A percentile compares a stretch with the other conserved stretches of the same genome.
phyloP scores from a whole-genome alignment of 2,329 filamentous ascomycete species.

The Fusarium acutatum region DNA sequence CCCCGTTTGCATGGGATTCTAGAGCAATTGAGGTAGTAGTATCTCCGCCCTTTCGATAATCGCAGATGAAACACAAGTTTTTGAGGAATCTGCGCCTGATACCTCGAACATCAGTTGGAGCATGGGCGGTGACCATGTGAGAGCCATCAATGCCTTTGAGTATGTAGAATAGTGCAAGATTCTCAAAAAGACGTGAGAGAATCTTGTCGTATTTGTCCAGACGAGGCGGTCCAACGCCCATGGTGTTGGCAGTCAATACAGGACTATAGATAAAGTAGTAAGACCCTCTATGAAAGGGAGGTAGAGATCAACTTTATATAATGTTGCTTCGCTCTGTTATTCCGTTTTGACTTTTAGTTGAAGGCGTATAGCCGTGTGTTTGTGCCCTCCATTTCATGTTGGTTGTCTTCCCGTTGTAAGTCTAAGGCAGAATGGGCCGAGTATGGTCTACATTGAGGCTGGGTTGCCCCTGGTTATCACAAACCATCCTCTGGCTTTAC shows the following conservation, averaged over 20 bases:
- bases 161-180: slow-evolving; percentile 26
- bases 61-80: slow-evolving; percentile 56
- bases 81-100: slow-evolving; percentile 46
- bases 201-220: slow-evolving; percentile 13
- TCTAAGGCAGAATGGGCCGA: neutral
- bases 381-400: slow-evolving; percentile 1
- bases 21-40: slow-evolving; percentile 56
- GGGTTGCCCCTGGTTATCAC: neutral
- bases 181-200: slow-evolving; percentile 35
- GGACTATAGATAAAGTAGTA: neutral
- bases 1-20: slow-evolving; percentile 44
- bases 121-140: neutral
- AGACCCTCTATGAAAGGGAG: neutral
- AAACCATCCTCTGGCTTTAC: neutral
- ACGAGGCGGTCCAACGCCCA: slow-evolving; percentile 28
- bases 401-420: slow-evolving; percentile 5
- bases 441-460: neutral
- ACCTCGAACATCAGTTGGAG: neutral
- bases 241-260: neutral
- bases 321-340: neutral
- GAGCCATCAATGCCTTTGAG: slow-evolving; percentile 22
- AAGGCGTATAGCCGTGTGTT: neutral
- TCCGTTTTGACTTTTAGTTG: neutral
- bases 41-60: slow-evolving; percentile 55
- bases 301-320: neutral